Conservation (phyloP, 441 rosid species). For the Viola pubescens region DNA sequence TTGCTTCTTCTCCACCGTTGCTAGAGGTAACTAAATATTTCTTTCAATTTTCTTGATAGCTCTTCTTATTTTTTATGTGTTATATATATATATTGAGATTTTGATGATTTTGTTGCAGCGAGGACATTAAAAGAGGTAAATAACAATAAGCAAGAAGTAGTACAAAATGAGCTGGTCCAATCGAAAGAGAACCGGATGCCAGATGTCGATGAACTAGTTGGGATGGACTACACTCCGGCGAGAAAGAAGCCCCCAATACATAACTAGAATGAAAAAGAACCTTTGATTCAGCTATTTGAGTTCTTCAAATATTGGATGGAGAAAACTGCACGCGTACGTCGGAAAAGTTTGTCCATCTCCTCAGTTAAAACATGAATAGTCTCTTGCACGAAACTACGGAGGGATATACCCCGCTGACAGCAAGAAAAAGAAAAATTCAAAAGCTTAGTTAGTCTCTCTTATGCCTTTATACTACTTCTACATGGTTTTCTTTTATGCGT, state of each 20-base stretch:
- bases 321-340: too few relatives aligned
- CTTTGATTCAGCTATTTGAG: slow-evolving; percentile 9
- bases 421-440: too few relatives aligned
- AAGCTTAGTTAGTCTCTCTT: too few relatives aligned
- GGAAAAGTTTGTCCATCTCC: too few relatives aligned
- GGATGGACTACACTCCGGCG: slow-evolving; percentile 53
- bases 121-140: slow-evolving; percentile 28
- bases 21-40: slow-evolving; percentile 25
- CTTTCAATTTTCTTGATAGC: not conserved
- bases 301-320: too few relatives aligned
- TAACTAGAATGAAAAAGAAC: slow-evolving; percentile 22
- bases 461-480: too few relatives aligned
- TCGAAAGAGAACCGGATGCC: slow-evolving; percentile 18
- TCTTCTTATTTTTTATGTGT: not conserved
- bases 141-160: slow-evolving; percentile 19
- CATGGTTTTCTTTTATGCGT: too few relatives aligned
- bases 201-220: slow-evolving; percentile 28
- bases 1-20: slow-evolving; percentile 29
- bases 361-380: too few relatives aligned
- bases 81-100: not conserved
- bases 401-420: too few relatives aligned
- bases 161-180: slow-evolving; percentile 2
- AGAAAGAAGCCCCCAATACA: slow-evolving; percentile 65
- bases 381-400: too few relatives aligned
- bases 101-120: slow-evolving; percentile 20